Conservation (phyloP, 176 grass and related monocot genomes). For the Bonia amplexicaulis region DNA sequence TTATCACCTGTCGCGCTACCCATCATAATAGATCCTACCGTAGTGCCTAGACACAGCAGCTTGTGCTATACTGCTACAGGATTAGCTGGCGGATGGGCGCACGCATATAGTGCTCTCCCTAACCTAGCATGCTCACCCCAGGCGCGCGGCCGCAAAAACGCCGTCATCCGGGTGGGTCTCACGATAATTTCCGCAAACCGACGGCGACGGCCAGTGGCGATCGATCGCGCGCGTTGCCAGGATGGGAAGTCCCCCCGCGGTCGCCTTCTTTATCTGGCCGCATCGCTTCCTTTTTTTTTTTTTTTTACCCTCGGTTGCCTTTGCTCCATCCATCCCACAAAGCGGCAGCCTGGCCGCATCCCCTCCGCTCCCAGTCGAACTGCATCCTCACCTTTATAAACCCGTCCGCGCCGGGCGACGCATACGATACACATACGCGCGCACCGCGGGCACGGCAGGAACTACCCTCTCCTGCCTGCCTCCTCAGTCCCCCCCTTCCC, state of each 20-base stretch:
- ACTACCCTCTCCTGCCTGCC: background rate
- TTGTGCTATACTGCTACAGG: too few relatives aligned
- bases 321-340: background rate
- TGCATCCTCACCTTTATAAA: background rate
- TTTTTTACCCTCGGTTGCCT: background rate
- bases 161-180: background rate
- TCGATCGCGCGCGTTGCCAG: background rate
- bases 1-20: too few relatives aligned
- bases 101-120: too few relatives aligned
- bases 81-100: too few relatives aligned
- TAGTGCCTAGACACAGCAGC: too few relatives aligned
- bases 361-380: too few relatives aligned
- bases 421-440: background rate
- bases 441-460: background rate
- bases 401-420: background rate
- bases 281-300: background rate
- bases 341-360: background rate
- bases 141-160: background rate
- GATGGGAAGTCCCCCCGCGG: slow-evolving; percentile 9
- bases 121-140: too few relatives aligned
- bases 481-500: background rate
- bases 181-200: slow-evolving; percentile 4
- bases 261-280: slow-evolving; percentile 34
- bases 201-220: slow-evolving; percentile 25
- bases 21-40: too few relatives aligned